Conservation (phyloP, 2,329 filamentous ascomycete species). For the Cyphellophora attinorum region DNA sequence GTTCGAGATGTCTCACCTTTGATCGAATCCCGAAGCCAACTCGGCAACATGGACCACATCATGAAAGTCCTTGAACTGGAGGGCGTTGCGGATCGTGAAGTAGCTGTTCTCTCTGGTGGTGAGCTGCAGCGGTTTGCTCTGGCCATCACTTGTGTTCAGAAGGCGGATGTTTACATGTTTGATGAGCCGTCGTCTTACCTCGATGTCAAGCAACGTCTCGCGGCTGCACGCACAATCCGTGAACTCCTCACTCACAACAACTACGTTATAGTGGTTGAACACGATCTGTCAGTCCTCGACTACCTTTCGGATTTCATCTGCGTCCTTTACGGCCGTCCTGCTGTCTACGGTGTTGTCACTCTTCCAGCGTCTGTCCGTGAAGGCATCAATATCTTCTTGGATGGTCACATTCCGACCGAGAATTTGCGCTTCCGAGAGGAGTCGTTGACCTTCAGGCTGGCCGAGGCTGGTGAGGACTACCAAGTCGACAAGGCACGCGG, state of each 20-base stretch:
- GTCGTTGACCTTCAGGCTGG: constrained; percentile 88
- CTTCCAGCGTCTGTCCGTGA: constrained; percentile 92
- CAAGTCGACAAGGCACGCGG: constrained; percentile 72
- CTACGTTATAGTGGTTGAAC: constrained; percentile 98
- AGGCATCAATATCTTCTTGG: constrained; percentile 98
- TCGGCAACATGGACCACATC: constrained; percentile 74
- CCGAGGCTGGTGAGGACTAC: constrained; percentile 82
- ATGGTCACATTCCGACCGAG: constrained; percentile 95
- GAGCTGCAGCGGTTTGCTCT: constrained; percentile 98
- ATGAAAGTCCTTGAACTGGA: constrained; percentile 75
- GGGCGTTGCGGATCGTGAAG: constrained; percentile 86
- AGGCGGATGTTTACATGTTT: constrained; percentile 99
- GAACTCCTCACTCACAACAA: constrained; percentile 79
- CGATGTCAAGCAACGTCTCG: constrained; percentile 97
- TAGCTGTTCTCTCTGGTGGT: constrained; percentile 84
- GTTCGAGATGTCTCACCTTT: constrained; percentile 71
- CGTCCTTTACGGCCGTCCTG: constrained; percentile 89
- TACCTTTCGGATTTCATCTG: constrained; percentile 99
- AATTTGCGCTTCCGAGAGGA: constrained; percentile 98
- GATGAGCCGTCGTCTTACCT: constrained; percentile 98
- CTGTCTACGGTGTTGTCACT: constrained; percentile 95
- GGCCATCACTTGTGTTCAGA: constrained; percentile 86
- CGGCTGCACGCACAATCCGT: constrained; percentile 84
- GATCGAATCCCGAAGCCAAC: constrained; percentile 64
- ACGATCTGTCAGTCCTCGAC: constrained; percentile 96